These are phyloP conservation scores for Beta macrorhiza DNA, from an alignment of 179 eudicot genomes.

Conservation along the genomic window DNA sequence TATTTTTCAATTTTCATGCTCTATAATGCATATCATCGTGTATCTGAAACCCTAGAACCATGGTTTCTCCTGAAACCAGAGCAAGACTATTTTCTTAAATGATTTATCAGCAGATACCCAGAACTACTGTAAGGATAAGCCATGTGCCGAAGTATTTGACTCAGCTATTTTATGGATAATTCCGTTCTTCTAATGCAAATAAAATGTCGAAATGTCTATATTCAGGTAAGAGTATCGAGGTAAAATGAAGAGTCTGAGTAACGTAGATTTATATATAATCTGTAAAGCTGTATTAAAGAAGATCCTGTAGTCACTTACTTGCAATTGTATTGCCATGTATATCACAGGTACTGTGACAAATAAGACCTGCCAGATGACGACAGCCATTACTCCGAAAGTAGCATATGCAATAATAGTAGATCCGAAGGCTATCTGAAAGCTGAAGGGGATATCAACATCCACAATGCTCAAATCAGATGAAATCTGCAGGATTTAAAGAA, in stretches of 20 bases:
- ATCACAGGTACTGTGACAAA: slow-evolving; percentile 64
- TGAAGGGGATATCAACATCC: slow-evolving; percentile 63
- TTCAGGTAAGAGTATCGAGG: too few species aligned
- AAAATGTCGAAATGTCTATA: too few species aligned
- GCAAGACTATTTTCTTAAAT: too few species aligned
- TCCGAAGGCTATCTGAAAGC: slow-evolving; percentile 43
- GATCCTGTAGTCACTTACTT: slow-evolving; percentile 38
- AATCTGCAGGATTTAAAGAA: slow-evolving; percentile 38
- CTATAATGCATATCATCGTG: too few species aligned
- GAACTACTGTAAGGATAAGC: too few species aligned
- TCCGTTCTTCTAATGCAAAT: too few species aligned
- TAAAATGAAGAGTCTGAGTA: background rate
- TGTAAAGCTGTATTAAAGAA: background rate
- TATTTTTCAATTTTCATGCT: too few species aligned
- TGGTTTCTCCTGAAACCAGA: too few species aligned
- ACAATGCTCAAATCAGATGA: slow-evolving; percentile 66
- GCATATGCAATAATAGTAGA: slow-evolving; percentile 48
- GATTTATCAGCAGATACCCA: too few species aligned
- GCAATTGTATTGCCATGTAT: slow-evolving; percentile 49
- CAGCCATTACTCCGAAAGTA: slow-evolving; percentile 56
- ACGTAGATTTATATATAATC: background rate
- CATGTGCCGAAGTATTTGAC: too few species aligned
- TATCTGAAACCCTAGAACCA: too few species aligned
- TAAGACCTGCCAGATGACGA: slow-evolving; percentile 75
- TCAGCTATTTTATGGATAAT: too few species aligned